Evolutionary conservation across 2,329 filamentous ascomycete species (phyloP), one percentile per base, ranked within the genome.

Genomic region (Pezicula neosporulosa): DNA sequence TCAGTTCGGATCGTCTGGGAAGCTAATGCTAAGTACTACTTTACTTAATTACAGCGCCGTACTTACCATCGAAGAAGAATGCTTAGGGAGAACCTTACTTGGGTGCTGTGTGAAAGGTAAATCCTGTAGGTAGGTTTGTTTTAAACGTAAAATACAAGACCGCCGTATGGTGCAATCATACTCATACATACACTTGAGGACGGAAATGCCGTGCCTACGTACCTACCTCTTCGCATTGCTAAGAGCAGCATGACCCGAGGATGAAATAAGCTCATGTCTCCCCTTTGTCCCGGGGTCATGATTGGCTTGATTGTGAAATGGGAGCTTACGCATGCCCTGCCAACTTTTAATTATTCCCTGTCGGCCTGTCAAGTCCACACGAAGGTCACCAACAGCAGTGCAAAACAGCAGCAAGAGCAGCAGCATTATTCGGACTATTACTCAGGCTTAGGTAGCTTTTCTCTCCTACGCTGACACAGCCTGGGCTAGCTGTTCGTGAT

Each of bases 181-280:
- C n/a, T n/a, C n/a, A n/a, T n/a, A n/a, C n/a, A n/a, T 15, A 5
- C 13, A 15, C 16, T 16, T 37, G 35, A 37, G 16, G 35, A 37
- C 35, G 35, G 13, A 15, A 16, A 37, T 15, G 35, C 13, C 13
- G 35, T 37, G 35, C 13, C 16, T 15, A 16, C 16, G 35, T 24
- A 24, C 21, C 21, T n/a, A n/a, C n/a, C n/a, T n/a, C n/a, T n/a
- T n/a, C n/a, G n/a, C n/a, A n/a, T n/a, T 16, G 15, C 9, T 39
- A 21, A 21, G n/a, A 39, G 37, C n/a, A 16, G 37, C n/a, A 39
- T 15, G 37, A 16, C 37, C 8, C n/a, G 37, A 39, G 19, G 42
- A 44, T 44, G 21, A 44, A 44, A 44, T 44, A 44, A 44, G 42
- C 42, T 44, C 42, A 44, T 44, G 19, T 28, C 27, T 28, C 9